phyloP scores from a whole-genome alignment of 169 alveolate genomes.

The Plasmodium berghei region DNA sequence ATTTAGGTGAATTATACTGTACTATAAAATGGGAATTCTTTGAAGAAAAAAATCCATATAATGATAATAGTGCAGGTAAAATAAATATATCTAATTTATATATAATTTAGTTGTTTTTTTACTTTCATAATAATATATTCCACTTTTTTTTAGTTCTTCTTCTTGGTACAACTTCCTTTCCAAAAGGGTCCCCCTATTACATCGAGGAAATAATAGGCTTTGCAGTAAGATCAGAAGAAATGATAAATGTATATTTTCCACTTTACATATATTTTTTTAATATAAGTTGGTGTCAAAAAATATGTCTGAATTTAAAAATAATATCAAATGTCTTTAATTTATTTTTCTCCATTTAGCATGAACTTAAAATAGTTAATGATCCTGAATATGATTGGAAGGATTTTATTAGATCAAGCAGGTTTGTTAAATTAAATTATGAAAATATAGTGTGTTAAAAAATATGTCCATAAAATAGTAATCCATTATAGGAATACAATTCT shows the following conservation, averaged over 20 bases:
- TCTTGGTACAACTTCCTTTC: constrained; percentile 68
- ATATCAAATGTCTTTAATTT: background rate
- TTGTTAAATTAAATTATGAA: background rate
- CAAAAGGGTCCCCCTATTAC: constrained; percentile 43
- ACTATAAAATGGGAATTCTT: constrained; percentile 74
- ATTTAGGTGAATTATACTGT: constrained; percentile 67
- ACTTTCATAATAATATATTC: background rate
- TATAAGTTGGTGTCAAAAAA: too few relatives aligned
- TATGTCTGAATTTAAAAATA: background rate
- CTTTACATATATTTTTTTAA: too few relatives aligned
- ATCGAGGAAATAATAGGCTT: constrained; percentile 74
- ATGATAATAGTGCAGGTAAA: constrained; percentile 74
- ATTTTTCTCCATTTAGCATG: constrained; percentile 33
- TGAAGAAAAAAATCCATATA: constrained; percentile 77
- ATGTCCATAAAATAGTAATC: background rate
- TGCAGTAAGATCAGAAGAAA: constrained; percentile 39
- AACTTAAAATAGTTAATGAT: constrained; percentile 73
- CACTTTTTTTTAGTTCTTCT: constrained; percentile 38
- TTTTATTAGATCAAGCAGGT: constrained; percentile 77
- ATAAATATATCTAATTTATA: background rate
- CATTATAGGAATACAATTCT: background rate
- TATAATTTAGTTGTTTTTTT: background rate
- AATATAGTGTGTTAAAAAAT: background rate
- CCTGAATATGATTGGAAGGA: constrained; percentile 80
- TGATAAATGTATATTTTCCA: too few relatives aligned